Conservation (phyloP, 2,329 filamentous ascomycete genomes). For the Ophiocordyceps camponoti-leonardi region DNA sequence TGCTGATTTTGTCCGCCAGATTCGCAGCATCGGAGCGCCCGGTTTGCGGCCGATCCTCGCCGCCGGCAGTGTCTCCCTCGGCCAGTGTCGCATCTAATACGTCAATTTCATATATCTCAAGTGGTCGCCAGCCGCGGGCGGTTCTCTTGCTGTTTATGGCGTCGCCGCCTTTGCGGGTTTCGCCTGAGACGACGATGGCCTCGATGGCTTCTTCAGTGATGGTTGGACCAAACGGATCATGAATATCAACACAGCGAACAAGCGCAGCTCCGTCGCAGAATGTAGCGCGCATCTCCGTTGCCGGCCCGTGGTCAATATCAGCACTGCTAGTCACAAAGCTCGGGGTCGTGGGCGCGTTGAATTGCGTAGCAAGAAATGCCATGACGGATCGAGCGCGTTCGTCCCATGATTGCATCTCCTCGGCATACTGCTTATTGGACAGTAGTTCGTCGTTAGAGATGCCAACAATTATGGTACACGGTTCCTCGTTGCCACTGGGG, state of each 20-base stretch:
- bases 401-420: conserved; percentile 67
- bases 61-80: conserved; percentile 7
- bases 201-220: conserved; percentile 65
- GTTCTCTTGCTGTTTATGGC: conserved; percentile 72
- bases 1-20: conserved; percentile 61
- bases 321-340: background rate
- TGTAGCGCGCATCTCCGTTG: conserved; percentile 20
- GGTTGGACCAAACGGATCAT: conserved; percentile 80
- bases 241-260: conserved; percentile 69
- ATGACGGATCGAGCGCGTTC: conserved; percentile 51
- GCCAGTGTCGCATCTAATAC: conserved; percentile 53
- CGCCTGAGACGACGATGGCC: conserved; percentile 70
- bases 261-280: conserved; percentile 43
- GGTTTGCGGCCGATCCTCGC: conserved; percentile 15
- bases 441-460: conserved; percentile 80
- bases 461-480: conserved; percentile 56
- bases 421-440: conserved; percentile 73
- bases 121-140: conserved; percentile 55
- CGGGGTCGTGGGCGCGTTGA: conserved; percentile 20
- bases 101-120: conserved; percentile 79
- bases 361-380: conserved; percentile 54
- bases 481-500: conserved; percentile 12
- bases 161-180: conserved; percentile 68
- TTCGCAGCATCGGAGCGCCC: background rate
- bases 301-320: background rate